Base-by-base conservation (phyloP, 768 basidiomycete genomes). In the Mycena olivaceomarginata region DNA sequence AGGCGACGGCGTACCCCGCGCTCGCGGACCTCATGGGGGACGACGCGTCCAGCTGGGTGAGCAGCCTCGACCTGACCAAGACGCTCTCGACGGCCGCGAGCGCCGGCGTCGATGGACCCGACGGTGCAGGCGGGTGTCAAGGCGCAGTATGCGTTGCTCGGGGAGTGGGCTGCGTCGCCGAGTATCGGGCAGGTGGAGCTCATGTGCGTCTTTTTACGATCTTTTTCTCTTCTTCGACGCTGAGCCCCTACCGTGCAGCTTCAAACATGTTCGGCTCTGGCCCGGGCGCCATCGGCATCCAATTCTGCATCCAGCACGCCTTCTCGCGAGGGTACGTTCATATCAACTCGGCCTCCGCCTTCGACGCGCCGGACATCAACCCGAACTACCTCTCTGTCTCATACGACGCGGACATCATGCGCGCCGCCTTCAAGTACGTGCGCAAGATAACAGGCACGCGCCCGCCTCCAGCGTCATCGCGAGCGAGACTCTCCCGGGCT, bases 351-450 rank as follows among this genome's bases (percentile, higher is more conserved):
- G 6, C 56, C 46, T 79, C 78, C 5, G 69, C 40, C 1, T 79
- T 79, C 72, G 75, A 76, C 72, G 20, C 18, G 39, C 78, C 78
- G 31, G 60, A 60, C 0, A 79, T 79, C 72, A 79, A 79, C 72
- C 78, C 75, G 15, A 79, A 79, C 72, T 79, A 79, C 72, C 78
- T 77, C 41, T 74, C 75, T 12, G n/a, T 79, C n/a, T 74, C 75
- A 48, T 76, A 76, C 66, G 78, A 79, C 69, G 40, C 40, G 13
- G 78, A 77, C 46, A 57, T 79, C 46, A 67, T 77, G 75, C 78
- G 78, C 70, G 46, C 78, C 0, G 75, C 78, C 48, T n/a, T 79
- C 69, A 74, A 79, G 72, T 77, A 74, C 70, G 64, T 74, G 64
- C 78, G 78, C 1, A 10, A 20, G 20, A 77, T 77, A 48, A 68